Percentiles rank a stretch among this genome's conserved stretches.
These are phyloP conservation scores for Esteya vermicola DNA, from an alignment of 2,329 filamentous ascomycete species.

Conservation along the genomic window DNA sequence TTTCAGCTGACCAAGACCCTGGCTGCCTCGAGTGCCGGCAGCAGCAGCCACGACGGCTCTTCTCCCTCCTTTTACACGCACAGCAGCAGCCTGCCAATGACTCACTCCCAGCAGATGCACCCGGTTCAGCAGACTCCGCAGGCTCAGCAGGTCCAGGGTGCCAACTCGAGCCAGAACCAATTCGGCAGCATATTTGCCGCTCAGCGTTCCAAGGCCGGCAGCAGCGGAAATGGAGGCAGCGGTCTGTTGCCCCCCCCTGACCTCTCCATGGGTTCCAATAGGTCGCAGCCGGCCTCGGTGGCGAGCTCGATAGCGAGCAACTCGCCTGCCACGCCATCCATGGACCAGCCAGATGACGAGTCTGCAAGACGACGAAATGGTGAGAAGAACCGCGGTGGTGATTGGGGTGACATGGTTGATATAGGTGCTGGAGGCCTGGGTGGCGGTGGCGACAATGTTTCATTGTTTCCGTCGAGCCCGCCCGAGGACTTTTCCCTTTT, in stretches of 20 bases:
- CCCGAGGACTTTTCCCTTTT: conserved; percentile 5
- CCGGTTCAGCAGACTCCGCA: too few species aligned
- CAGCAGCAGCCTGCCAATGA: too few species aligned
- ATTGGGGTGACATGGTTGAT: too few species aligned
- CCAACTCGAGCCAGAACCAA: too few species aligned
- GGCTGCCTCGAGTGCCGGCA: neutral
- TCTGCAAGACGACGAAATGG: conserved; percentile 40
- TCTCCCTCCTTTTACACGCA: too few species aligned
- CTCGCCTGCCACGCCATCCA: conserved; percentile 43
- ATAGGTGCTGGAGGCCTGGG: too few species aligned
- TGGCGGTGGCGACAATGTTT: conserved; percentile 2
- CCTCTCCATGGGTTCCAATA: conserved; percentile 22
- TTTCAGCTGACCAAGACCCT: conserved; percentile 31
- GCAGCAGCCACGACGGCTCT: conserved; percentile 18
- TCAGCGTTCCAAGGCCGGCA: too few species aligned
- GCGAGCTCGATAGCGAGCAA: conserved; percentile 43
- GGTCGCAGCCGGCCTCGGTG: conserved; percentile 40
- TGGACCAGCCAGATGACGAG: conserved; percentile 29
- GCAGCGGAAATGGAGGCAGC: conserved; percentile 13
- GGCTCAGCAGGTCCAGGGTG: too few species aligned
- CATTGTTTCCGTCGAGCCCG: too few species aligned
- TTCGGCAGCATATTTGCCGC: too few species aligned
- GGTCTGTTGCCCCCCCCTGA: conserved; percentile 31
- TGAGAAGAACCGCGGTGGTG: conserved; percentile 26
- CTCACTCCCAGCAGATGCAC: too few species aligned